These are phyloP conservation scores for Ceratobasidium sp. DNA, from an alignment of 1,284 basidiomycete genomes.

Conservation along the genomic window DNA sequence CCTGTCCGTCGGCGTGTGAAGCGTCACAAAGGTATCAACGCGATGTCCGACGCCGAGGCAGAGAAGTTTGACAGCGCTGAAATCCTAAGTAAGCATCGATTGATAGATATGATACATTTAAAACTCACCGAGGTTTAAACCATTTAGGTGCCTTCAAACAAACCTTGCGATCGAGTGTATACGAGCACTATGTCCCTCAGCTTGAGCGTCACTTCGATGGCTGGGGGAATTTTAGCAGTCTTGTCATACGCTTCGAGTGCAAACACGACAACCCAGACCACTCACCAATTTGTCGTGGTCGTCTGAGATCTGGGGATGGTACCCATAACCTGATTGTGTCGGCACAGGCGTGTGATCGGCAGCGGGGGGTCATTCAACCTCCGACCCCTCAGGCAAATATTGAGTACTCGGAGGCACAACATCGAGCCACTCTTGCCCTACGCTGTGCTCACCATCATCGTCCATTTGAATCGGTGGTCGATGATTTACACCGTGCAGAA, in stretches of 20 bases:
- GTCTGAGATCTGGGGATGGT: conserved; percentile 30
- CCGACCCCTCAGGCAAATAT: neutral
- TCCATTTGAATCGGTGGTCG: conserved; percentile 27
- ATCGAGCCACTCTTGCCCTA: conserved; percentile 22
- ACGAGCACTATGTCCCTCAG: conserved; percentile 5
- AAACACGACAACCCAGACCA: conserved; percentile 22
- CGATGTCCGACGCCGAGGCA: conserved; percentile 1
- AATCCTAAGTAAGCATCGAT: neutral
- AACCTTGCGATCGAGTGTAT: conserved; percentile 12
- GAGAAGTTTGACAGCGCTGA: neutral
- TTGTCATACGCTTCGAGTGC: conserved; percentile 31
- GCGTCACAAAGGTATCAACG: conserved; percentile 11
- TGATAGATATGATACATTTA: neutral
- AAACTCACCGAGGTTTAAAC: no score
- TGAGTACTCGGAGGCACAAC: neutral
- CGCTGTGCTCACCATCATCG: conserved; percentile 20
- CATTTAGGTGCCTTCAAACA: neutral
- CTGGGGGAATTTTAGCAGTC: neutral
- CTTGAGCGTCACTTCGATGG: conserved; percentile 18
- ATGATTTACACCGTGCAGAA: conserved; percentile 20
- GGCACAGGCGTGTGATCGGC: neutral
- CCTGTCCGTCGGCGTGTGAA: neutral
- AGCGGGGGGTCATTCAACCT: neutral
- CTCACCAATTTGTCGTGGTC: neutral
- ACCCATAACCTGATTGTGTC: conserved; percentile 20